Base-by-base conservation (phyloP, 139 green algal genomes). In the Trebouxia sp. region DNA sequence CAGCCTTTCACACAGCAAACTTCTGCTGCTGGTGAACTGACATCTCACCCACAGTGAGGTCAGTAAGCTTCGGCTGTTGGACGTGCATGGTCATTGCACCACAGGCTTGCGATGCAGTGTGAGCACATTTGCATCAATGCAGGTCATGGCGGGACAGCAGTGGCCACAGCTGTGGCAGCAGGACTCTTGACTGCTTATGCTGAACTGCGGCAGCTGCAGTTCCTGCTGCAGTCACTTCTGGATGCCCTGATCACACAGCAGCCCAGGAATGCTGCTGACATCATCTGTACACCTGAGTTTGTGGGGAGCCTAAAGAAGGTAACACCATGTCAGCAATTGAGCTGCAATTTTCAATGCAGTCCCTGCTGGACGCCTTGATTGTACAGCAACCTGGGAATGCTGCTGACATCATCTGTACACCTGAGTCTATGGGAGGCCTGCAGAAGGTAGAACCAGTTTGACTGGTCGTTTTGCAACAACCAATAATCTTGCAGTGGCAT, bases 121-220 rank as follows among this genome's bases (percentile, higher is more conserved):
- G n/a, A n/a, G n/a, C n/a, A n/a, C n/a, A n/a, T n/a, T n/a, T n/a
- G n/a, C n/a, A n/a, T n/a, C n/a, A 11, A n/a, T 28, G 66, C 38
- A 58, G 79, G 50, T 2, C 20, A 22, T n/a, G 53, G 15, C 32
- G 11, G 7, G 32, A 35, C 35, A 32, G 32, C 38, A 30, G 76
- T 84, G 76, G 76, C 70, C 70, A 55, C 39, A 83, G 51, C 78
- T 83, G 65, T 80, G 78, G 78, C 67, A 75, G 32, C 51, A 50
- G 28, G 55, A 38, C 50, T 88, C 6, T 62, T 88, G 47, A n/a
- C 12, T 6, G 80, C 84, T 0, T 88, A 89, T 55, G 80, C 72
- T 39, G 84, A 88, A 55, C 65, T 88, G 48, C 56, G 84, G 30
- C 84, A 88, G 76, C 78, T 88, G 43, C 39, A 88, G 48, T 78